Evolutionary conservation across 2,329 filamentous ascomycete species (phyloP), one percentile per base, ranked within the genome.

Genomic region (Colletotrichum liaoningense): DNA sequence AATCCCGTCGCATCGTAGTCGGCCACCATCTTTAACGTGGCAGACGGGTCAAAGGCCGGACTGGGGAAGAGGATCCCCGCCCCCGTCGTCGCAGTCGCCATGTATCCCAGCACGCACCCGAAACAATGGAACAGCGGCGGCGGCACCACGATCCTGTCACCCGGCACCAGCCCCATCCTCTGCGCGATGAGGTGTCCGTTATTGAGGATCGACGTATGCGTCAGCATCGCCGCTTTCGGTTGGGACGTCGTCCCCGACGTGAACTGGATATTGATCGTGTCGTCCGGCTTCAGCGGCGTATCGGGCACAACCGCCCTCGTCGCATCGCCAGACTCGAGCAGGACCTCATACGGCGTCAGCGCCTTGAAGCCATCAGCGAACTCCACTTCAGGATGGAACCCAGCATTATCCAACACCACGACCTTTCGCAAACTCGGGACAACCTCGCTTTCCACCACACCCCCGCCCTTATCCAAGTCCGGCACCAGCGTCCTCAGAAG

Each of bases 251-350:
- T 98, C n/a, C 96, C 97, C 0, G 93, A 96, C 0, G 97, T 99
- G 85, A 98, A 98, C 82, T 98, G 96, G 76, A 98, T 98, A 80
- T 98, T 98, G 76, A 97, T 92, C 2, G 93, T 91, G 63, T 98
- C 96, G 74, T 89, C 81, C 0, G 91, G 86, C 19, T 86, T 76
- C 1, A 93, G 85, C 0, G 84, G 84, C 28, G 81, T 68, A 67
- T 88, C 85, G 0, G 88, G 88, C 24, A 74, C 78, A 2, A 90
- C 78, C 2, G 80, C 22, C 0, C 78, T 72, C 2, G 79, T 75
- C 0, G 82, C 81, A 3, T 12, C 33, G 19, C 80, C 77, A 19
- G 42, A 49, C 19, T 78, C 74, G 52, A 86, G 77, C 35, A 92
- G 82, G 1, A 77, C 67, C 1, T 82, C 70, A 76, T 88, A 89